Percentiles rank a stretch among this genome's conserved stretches.
Evolutionary conservation across 768 basidiomycete species (phyloP).

Genomic region (Tylopilus cervinicoccineus): DNA sequence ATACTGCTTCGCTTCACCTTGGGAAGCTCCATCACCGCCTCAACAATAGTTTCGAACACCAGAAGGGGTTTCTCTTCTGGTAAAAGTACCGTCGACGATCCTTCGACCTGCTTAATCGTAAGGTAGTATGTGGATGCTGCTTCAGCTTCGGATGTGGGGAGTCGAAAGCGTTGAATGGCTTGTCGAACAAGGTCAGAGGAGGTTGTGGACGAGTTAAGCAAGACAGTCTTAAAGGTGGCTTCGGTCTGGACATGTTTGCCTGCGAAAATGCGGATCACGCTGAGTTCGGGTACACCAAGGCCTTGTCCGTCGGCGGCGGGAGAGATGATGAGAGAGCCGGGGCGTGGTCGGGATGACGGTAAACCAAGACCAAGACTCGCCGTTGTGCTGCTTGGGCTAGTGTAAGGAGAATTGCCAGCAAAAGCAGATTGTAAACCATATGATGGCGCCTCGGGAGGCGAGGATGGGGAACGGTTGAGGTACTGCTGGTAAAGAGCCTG

Average conservation of each 20-base stretch:
- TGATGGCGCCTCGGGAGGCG: conserved; percentile 69
- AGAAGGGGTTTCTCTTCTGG: conserved; percentile 78
- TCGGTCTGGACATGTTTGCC: conserved; percentile 89
- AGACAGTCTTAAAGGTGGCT: conserved; percentile 96
- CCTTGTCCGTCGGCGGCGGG: conserved; percentile 59
- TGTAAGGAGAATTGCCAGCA: conserved; percentile 43
- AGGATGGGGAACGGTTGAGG: conserved; percentile 80
- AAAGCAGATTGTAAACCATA: conserved; percentile 75
- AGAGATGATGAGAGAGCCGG: conserved; percentile 73
- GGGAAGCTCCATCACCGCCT: conserved; percentile 74
- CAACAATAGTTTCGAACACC: conserved; percentile 83
- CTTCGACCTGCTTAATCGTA: conserved; percentile 91
- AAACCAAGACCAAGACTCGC: conserved; percentile 47
- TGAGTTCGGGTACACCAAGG: conserved; percentile 72
- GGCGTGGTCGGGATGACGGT: conserved; percentile 56
- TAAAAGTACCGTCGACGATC: conserved; percentile 70
- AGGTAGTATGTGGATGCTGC: conserved; percentile 72
- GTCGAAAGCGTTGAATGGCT: conserved; percentile 90
- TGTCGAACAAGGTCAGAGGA: conserved; percentile 83
- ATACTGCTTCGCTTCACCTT: conserved; percentile 92
- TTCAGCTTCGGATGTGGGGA: conserved; percentile 56
- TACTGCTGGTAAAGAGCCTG: conserved; percentile 87
- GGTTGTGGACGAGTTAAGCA: conserved; percentile 84
- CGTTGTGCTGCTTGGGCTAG: conserved; percentile 35
- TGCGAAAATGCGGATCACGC: conserved; percentile 94